Conservation (phyloP, 495 filamentous ascomycete species). For the Thozetella sp. region DNA sequence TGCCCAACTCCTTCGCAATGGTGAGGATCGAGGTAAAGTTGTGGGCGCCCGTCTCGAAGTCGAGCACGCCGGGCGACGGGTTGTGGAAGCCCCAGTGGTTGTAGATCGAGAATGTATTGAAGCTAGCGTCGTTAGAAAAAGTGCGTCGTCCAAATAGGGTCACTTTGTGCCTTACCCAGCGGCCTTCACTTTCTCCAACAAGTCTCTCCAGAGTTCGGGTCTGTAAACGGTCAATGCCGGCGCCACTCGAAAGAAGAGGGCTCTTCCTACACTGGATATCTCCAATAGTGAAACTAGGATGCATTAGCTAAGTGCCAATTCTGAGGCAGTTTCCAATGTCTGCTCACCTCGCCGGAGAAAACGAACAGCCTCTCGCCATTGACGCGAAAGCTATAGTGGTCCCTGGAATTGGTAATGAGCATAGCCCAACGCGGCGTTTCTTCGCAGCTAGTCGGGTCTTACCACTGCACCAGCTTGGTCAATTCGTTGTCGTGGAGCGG, state of each 20-base stretch:
- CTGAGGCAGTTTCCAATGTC: not conserved
- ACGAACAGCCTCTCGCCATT: conserved; percentile 59
- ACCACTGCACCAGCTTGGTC: conserved; percentile 51
- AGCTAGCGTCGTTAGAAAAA: conserved; percentile 3
- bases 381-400: conserved; percentile 58
- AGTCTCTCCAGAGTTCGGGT: conserved; percentile 61
- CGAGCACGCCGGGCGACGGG: conserved; percentile 46
- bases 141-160: conserved; percentile 13
- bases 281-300: conserved; percentile 39
- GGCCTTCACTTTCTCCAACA: conserved; percentile 62
- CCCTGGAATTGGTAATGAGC: conserved; percentile 21
- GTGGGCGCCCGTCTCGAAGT: conserved; percentile 58
- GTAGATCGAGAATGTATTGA: conserved; percentile 48
- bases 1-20: conserved; percentile 55
- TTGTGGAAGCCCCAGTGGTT: conserved; percentile 61
- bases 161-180: conserved; percentile 43
- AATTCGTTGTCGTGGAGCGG: conserved; percentile 51
- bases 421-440: not conserved
- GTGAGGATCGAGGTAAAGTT: conserved; percentile 55
- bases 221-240: not conserved
- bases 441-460: not conserved
- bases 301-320: not conserved
- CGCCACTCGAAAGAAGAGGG: not conserved
- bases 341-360: conserved; percentile 52
- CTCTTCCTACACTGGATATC: conserved; percentile 44